Evolutionary conservation across 768 basidiomycete genomes (phyloP).

Genomic region (Russula ochroleuca): DNA sequence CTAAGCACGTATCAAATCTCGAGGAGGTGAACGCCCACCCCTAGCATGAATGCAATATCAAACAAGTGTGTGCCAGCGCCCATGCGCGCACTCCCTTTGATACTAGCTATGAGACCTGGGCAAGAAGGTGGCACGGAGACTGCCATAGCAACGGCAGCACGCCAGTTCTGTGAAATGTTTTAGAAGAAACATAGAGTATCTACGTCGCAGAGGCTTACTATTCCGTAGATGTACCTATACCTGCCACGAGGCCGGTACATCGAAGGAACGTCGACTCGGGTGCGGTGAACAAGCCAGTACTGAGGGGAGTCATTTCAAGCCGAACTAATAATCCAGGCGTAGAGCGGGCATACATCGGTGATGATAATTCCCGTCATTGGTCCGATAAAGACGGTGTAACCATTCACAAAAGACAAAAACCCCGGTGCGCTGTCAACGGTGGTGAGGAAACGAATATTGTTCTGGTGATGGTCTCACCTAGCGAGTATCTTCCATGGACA

Average conservation of each 20-base stretch:
- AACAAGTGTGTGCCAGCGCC: slow-evolving; percentile 55
- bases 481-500: slow-evolving; percentile 83
- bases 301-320: slow-evolving; percentile 29
- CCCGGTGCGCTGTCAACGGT: slow-evolving; percentile 44
- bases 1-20: background rate
- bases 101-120: slow-evolving; percentile 75
- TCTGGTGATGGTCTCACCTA: slow-evolving; percentile 32
- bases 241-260: slow-evolving; percentile 79
- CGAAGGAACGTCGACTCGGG: slow-evolving; percentile 73
- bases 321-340: background rate
- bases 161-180: slow-evolving; percentile 64
- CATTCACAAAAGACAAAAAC: slow-evolving; percentile 74
- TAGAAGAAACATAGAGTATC: background rate
- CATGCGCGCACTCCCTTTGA: slow-evolving; percentile 59
- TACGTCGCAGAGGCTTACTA: slow-evolving; percentile 40
- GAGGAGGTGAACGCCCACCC: slow-evolving; percentile 40
- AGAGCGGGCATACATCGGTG: slow-evolving; percentile 43
- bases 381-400: slow-evolving; percentile 81
- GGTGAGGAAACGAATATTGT: slow-evolving; percentile 11
- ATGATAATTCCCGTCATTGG: slow-evolving; percentile 78
- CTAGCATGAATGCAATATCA: slow-evolving; percentile 72
- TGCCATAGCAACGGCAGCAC: slow-evolving; percentile 64
- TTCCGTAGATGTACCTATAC: slow-evolving; percentile 69
- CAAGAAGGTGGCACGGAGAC: slow-evolving; percentile 65
- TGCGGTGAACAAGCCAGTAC: slow-evolving; percentile 75